These are phyloP conservation scores for Euphorbia pulcherrima DNA, from an alignment of 345 rosid species.

Conservation along the genomic window DNA sequence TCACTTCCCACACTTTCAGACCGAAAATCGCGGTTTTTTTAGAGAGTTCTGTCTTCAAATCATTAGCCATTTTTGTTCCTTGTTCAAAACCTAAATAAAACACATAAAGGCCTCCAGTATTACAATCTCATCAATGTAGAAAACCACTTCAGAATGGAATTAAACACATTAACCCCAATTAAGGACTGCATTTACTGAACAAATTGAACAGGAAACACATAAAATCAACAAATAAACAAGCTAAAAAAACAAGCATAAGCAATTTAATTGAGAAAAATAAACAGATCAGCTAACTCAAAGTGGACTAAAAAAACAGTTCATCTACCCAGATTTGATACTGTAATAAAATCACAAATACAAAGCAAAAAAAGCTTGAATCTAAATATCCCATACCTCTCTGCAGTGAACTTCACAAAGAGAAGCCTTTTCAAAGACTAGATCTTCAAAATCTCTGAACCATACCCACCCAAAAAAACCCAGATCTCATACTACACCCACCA, in stretches of 20 bases:
- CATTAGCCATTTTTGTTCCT: constrained; percentile 46
- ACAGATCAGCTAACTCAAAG: constrained; percentile 27
- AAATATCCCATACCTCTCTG: constrained; percentile 38
- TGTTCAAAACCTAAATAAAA: constrained; percentile 32
- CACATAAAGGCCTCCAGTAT: constrained; percentile 17
- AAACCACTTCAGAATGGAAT: constrained; percentile 1
- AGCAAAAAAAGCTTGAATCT: constrained; percentile 8
- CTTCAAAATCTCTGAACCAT: constrained; percentile 32
- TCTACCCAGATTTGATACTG: not conserved
- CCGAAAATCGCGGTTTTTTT: constrained; percentile 59
- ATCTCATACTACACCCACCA: constrained; percentile 38
- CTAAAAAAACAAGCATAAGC: not conserved
- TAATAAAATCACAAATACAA: constrained; percentile 7
- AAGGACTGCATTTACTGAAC: not conserved
- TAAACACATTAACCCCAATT: not conserved
- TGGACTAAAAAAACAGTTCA: not conserved
- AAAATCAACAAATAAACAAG: not conserved
- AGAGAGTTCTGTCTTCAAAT: constrained; percentile 64
- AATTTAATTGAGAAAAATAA: constrained; percentile 18
- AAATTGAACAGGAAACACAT: not conserved
- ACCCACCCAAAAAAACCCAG: constrained; percentile 27
- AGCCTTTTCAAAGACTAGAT: constrained; percentile 41
- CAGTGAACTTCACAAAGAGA: constrained; percentile 17
- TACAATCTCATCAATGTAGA: constrained; percentile 14
- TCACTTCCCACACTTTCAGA: constrained; percentile 83